phyloP scores from a whole-genome alignment of 2,329 filamentous ascomycete species.

The Colletotrichum navitas region DNA sequence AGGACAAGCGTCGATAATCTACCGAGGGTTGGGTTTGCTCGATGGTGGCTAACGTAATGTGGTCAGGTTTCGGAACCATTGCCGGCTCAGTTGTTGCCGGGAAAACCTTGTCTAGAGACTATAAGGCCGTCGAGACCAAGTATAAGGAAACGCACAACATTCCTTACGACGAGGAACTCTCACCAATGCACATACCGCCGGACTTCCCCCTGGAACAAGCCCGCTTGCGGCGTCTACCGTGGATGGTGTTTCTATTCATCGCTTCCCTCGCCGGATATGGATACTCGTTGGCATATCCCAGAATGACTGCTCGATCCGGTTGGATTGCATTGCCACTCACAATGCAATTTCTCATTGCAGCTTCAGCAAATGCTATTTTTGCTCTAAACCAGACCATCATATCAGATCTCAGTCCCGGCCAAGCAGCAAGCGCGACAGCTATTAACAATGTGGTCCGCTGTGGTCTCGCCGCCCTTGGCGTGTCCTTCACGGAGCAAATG shows the following conservation, averaged over 20 bases:
- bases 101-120: constrained; percentile 56
- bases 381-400: constrained; percentile 52
- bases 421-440: constrained; percentile 51
- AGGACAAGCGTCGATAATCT: too few species aligned
- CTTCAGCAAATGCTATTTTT: constrained; percentile 53
- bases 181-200: constrained; percentile 45
- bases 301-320: constrained; percentile 37
- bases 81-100: constrained; percentile 56
- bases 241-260: constrained; percentile 48
- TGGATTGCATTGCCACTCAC: constrained; percentile 48
- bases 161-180: constrained; percentile 46
- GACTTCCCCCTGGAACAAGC: constrained; percentile 60
- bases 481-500: constrained; percentile 35
- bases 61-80: constrained; percentile 53
- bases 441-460: constrained; percentile 50
- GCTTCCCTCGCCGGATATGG: constrained; percentile 56
- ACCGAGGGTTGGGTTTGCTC: not conserved
- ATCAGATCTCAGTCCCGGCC: constrained; percentile 50
- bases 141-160: constrained; percentile 40
- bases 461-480: constrained; percentile 33
- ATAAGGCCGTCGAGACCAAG: constrained; percentile 44
- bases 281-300: constrained; percentile 46
- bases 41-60: constrained; percentile 15
- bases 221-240: constrained; percentile 55
- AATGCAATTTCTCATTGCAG: constrained; percentile 53